Evolutionary conservation across 2,329 filamentous ascomycete genomes (phyloP).

Genomic region (Biscogniauxia marginata): DNA sequence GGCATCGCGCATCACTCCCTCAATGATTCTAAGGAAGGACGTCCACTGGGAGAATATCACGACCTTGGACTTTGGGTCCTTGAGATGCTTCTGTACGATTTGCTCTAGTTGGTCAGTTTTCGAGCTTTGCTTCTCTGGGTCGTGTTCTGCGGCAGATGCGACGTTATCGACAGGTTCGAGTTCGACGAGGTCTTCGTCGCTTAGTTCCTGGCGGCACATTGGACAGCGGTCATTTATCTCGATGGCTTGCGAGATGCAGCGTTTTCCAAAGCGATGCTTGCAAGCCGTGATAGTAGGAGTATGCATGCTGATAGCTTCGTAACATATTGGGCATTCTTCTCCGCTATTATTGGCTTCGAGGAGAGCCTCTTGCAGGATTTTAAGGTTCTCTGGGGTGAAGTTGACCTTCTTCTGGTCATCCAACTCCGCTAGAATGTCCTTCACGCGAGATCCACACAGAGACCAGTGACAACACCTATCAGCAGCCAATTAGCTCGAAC

Average conservation of each 20-base stretch:
- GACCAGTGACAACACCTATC: constrained; percentile 82
- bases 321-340: constrained; percentile 81
- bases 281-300: constrained; percentile 81
- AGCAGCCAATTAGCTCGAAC: constrained; percentile 14
- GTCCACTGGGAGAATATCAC: constrained; percentile 80
- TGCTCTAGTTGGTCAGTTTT: constrained; percentile 79
- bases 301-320: constrained; percentile 60
- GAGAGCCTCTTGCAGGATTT: constrained; percentile 71
- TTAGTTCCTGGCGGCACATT: constrained; percentile 72
- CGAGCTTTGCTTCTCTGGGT: constrained; percentile 68
- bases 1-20: constrained; percentile 61
- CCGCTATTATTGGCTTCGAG: constrained; percentile 75
- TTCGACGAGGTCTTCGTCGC: constrained; percentile 59
- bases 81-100: constrained; percentile 68
- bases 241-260: constrained; percentile 74
- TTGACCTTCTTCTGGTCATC: constrained; percentile 66
- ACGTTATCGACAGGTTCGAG: constrained; percentile 55
- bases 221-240: constrained; percentile 78
- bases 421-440: constrained; percentile 67
- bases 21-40: constrained; percentile 68
- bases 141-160: constrained; percentile 45
- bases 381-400: constrained; percentile 69
- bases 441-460: constrained; percentile 72
- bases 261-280: constrained; percentile 74
- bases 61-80: constrained; percentile 64